Conservation (phyloP, 2,329 filamentous ascomycete species). For the Pseudocercospora eumusae region DNA sequence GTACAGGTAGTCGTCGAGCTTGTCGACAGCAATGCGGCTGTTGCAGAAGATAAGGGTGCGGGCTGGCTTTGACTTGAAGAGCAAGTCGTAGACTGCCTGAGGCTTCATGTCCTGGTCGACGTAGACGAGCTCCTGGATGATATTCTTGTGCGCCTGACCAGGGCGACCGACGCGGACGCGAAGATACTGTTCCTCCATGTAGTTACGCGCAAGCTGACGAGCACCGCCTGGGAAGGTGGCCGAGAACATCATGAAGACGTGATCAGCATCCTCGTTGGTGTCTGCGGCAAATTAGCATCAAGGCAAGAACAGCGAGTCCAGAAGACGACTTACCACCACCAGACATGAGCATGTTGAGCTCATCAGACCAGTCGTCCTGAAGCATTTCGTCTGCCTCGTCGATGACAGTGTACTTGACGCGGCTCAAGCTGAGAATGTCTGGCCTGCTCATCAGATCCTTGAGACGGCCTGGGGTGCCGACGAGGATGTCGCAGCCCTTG, state of each 20-base stretch:
- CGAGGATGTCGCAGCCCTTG: slow-evolving; percentile 84
- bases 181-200: slow-evolving; percentile 72
- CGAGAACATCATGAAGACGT: slow-evolving; percentile 80
- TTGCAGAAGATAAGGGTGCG: slow-evolving; percentile 92
- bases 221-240: slow-evolving; percentile 86
- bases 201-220: slow-evolving; percentile 73
- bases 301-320: not conserved
- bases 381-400: slow-evolving; percentile 97
- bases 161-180: slow-evolving; percentile 84
- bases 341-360: slow-evolving; percentile 73
- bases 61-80: slow-evolving; percentile 68
- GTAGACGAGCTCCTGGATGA: slow-evolving; percentile 72
- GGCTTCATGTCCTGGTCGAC: slow-evolving; percentile 69
- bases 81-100: slow-evolving; percentile 68
- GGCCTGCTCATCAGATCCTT: slow-evolving; percentile 77
- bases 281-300: slow-evolving; percentile 47
- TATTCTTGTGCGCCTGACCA: slow-evolving; percentile 74
- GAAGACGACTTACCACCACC: slow-evolving; percentile 68
- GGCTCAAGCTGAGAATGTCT: slow-evolving; percentile 62
- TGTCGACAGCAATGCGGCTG: slow-evolving; percentile 67
- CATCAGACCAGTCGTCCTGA: slow-evolving; percentile 70
- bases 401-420: slow-evolving; percentile 75
- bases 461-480: slow-evolving; percentile 85
- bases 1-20: slow-evolving; percentile 83
- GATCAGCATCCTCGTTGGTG: slow-evolving; percentile 72